Evolutionary conservation across 768 basidiomycete genomes (phyloP), one percentile per base, ranked within the genome.

Genomic region (Rhodosporidiobolus sp.): DNA sequence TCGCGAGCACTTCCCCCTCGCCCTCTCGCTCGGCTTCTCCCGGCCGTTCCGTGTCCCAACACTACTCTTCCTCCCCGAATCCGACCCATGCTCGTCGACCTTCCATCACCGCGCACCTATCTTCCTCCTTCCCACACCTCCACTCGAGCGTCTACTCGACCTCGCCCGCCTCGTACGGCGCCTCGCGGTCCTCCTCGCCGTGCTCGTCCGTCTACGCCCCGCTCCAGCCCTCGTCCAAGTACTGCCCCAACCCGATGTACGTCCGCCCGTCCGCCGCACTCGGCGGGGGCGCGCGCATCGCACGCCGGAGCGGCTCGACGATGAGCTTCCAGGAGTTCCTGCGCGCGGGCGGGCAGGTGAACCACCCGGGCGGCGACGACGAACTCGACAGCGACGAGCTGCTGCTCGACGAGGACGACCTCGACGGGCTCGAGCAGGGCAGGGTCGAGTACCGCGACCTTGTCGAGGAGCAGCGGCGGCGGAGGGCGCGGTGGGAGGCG

Each of bases 151-250:
- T 24, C 22, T 34, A 55, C 30, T 68, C 67, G 10, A 64, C 52
- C 35, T 73, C 67, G 20, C 71, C 71, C 14, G 48, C 67, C 34
- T 73, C 72, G 46, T 67, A 65, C 46, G 53, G 54, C 53, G 54
- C 67, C 22, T 73, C 72, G 3, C 67, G 72, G 2, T 67, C 67
- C 6, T 73, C 72, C 1, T 73, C 72, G 0, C 72, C 72, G 10
- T 68, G 72, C 54, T 73, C 72, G 11, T 73, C 72, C 22, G 61
- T 73, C 53, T 73, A 73, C 48, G 72, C 72, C 1, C 72, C 72
- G 0, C 63, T 73, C 9, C 67, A 68, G 30, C 67, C 67, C 9
- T 63, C 72, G 5, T 65, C 67, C 2, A 46, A 34, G n/a, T 38
- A 52, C 54, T 50, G 56, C 35, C 72, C 72, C 11, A 68, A 68